Conservation (phyloP, 2,329 filamentous ascomycete genomes). For the Diplodia scrobiculata region DNA sequence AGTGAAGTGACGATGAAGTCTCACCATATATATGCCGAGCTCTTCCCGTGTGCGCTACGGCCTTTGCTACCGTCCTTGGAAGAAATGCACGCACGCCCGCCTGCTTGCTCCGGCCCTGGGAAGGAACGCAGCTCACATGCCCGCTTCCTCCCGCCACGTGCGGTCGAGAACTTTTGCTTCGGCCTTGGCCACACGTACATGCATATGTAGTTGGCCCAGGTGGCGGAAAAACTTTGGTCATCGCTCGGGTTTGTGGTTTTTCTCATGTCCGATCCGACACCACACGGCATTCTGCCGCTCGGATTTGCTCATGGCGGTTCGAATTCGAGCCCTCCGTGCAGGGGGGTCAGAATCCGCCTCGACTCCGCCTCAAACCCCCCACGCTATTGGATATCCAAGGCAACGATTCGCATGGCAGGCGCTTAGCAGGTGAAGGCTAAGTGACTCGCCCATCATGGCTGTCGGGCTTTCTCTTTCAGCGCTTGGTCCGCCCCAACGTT, state of each 20-base stretch:
- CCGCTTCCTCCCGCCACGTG: background rate
- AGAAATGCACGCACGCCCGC: background rate
- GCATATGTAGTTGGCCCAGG: background rate
- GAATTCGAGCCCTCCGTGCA: background rate
- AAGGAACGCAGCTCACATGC: background rate
- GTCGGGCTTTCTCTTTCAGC: background rate
- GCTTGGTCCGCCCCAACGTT: background rate
- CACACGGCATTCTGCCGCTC: background rate
- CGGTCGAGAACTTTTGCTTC: background rate
- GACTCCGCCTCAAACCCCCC: background rate
- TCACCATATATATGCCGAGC: constrained; percentile 1
- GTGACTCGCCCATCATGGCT: background rate
- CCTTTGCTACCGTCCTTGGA: background rate
- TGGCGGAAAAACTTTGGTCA: constrained; percentile 8
- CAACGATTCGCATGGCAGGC: background rate
- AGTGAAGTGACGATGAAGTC: background rate
- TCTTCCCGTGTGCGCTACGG: background rate
- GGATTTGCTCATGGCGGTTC: background rate
- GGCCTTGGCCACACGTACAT: background rate
- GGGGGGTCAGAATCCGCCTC: background rate
- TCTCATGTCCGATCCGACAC: background rate
- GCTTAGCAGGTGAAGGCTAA: background rate
- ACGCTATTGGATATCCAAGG: background rate
- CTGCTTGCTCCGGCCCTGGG: too few relatives aligned
- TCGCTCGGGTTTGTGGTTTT: background rate